A percentile compares a stretch with the other conserved stretches of the same genome.
Conservation (phyloP, 345 rosid species). For the Hypericum androsaemum region DNA sequence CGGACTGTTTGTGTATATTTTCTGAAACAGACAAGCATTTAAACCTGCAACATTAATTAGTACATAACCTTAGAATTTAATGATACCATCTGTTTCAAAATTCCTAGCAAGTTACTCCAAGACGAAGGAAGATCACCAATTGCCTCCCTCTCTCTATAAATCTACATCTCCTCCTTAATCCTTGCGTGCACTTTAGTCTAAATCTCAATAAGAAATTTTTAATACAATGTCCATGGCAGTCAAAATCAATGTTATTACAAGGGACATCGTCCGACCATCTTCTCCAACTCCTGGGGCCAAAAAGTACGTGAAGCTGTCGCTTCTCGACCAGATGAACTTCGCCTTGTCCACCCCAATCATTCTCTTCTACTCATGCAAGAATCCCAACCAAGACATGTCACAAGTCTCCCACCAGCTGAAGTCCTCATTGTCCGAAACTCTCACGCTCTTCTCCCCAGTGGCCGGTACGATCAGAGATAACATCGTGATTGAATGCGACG, state of each 20-base stretch:
- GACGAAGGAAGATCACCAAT: no score
- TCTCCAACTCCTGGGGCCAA: neutral
- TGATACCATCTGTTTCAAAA: no score
- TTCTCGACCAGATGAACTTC: slow-evolving; percentile 3
- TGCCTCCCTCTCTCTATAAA: no score
- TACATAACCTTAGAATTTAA: no score
- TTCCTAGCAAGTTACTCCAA: no score
- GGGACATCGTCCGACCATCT: neutral
- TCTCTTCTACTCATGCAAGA: slow-evolving; percentile 3
- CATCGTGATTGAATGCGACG: slow-evolving; percentile 18
- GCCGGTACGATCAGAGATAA: neutral
- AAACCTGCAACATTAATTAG: no score
- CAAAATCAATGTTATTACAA: neutral
- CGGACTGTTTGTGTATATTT: no score
- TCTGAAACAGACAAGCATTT: no score
- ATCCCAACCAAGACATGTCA: neutral
- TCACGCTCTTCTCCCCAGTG: neutral
- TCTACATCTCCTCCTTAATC: no score
- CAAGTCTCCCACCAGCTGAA: neutral
- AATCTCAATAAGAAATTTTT: no score
- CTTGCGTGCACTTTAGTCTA: no score
- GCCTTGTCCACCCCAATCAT: slow-evolving; percentile 1
- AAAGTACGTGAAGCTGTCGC: neutral
- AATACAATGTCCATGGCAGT: neutral
- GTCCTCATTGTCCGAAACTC: slow-evolving; percentile 5